A percentile compares a stretch with the other conserved stretches of the same genome.
phyloP scores from a whole-genome alignment of 1,284 basidiomycete species.

The Volvariella volvacea region DNA sequence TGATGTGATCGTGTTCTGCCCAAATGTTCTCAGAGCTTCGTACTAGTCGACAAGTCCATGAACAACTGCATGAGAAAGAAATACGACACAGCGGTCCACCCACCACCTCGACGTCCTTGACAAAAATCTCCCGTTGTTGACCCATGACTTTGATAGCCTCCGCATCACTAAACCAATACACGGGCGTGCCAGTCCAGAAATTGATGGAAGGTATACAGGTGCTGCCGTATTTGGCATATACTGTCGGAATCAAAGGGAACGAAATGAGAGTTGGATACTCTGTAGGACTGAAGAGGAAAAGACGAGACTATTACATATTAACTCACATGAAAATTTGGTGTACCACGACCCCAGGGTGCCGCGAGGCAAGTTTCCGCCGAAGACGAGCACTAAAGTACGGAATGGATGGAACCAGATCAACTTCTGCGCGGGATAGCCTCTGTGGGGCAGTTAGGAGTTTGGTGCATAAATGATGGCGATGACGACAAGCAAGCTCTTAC shows the following conservation, averaged over 20 bases:
- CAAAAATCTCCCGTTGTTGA: constrained; percentile 15
- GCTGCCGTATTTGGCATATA: constrained; percentile 26
- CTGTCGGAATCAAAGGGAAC: constrained; percentile 14
- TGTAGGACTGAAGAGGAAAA: neutral
- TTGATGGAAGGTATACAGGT: constrained; percentile 29
- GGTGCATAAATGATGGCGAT: neutral
- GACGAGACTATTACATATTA: neutral
- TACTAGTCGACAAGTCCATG: constrained; percentile 11
- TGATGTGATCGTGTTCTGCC: constrained; percentile 23
- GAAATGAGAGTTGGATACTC: neutral
- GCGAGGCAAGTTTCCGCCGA: constrained; percentile 25
- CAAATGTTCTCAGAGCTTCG: constrained; percentile 16
- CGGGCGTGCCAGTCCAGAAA: constrained; percentile 12
- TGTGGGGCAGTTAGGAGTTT: constrained; percentile 1
- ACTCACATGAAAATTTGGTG: constrained; percentile 26
- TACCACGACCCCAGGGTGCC: constrained; percentile 24
- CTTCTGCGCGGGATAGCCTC: constrained; percentile 16
- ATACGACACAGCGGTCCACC: neutral
- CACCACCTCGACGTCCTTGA: constrained; percentile 3
- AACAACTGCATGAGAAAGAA: neutral
- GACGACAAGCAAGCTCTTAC: neutral
- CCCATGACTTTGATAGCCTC: constrained; percentile 23
- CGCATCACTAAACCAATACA: constrained; percentile 25
- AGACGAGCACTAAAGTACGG: constrained; percentile 14
- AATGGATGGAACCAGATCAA: constrained; percentile 27